phyloP scores from a whole-genome alignment of 106 monocot genomes.

The Dendrobium huoshanense region DNA sequence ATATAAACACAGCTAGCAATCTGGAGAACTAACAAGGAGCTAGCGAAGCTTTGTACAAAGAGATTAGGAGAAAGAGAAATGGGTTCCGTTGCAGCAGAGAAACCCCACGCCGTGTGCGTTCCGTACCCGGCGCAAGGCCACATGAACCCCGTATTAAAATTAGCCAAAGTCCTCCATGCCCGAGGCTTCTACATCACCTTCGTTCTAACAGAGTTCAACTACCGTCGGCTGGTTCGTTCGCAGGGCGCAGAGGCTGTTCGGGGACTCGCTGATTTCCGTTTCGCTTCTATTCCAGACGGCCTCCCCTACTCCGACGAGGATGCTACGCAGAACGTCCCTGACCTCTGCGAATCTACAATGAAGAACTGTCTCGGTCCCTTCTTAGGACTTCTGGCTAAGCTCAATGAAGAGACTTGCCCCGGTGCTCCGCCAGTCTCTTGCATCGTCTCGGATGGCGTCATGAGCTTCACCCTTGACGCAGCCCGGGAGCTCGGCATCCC shows the following conservation, averaged over 20 bases:
- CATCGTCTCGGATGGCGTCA: constrained; percentile 12
- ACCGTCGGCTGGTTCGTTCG: constrained; percentile 26
- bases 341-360: constrained; percentile 5
- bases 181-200: constrained; percentile 49
- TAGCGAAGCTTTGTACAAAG: too few species aligned
- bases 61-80: neutral
- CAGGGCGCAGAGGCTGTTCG: neutral
- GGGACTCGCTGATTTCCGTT: constrained; percentile 8
- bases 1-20: too few species aligned
- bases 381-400: neutral
- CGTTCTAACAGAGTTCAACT: constrained; percentile 52
- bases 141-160: constrained; percentile 27
- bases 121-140: constrained; percentile 41
- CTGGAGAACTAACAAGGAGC: too few species aligned
- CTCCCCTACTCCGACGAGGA: constrained; percentile 10
- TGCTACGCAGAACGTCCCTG: constrained; percentile 14
- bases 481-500: constrained; percentile 8
- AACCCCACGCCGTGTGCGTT: constrained; percentile 25
- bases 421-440: constrained; percentile 3
- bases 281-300: constrained; percentile 12
- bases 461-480: constrained; percentile 19
- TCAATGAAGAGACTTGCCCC: neutral
- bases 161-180: constrained; percentile 35
- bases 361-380: constrained; percentile 13
- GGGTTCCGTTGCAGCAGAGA: constrained; percentile 4